Percentiles rank a stretch among this genome's conserved stretches.
These are phyloP conservation scores for Garcia nutans DNA, from an alignment of 345 rosid species.

Conservation along the genomic window DNA sequence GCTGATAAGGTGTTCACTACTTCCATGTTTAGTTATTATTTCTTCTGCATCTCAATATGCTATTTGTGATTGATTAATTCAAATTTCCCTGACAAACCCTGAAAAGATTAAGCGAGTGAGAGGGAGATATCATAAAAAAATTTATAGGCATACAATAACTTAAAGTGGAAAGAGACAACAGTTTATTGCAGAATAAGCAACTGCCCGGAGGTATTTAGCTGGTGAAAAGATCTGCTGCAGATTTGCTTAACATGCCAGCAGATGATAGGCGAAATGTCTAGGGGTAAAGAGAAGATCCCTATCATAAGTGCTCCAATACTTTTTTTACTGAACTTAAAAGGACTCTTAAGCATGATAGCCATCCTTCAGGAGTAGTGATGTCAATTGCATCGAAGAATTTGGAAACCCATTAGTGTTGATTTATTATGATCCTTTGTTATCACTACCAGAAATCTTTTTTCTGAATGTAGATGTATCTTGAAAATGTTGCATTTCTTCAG, in stretches of 20 bases:
- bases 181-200: not conserved
- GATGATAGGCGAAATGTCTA: not conserved
- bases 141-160: not conserved
- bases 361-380: not conserved
- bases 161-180: not conserved
- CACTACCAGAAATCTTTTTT: not conserved
- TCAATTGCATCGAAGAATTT: conserved; percentile 5
- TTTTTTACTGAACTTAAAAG: not conserved
- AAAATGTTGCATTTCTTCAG: conserved; percentile 26
- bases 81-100: not conserved
- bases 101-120: not conserved
- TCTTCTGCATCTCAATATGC: not conserved
- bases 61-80: not conserved
- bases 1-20: conserved; percentile 65
- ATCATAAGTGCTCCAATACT: not conserved
- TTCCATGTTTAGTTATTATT: not conserved
- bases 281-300: not conserved
- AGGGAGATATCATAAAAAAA: not conserved
- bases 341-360: not conserved
- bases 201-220: not conserved
- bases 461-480: not conserved
- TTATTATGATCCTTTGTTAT: not conserved
- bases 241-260: not conserved
- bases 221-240: not conserved
- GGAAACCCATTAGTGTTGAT: not conserved